Conservation (phyloP, 2,329 filamentous ascomycete species). For the Penicillium sp. region DNA sequence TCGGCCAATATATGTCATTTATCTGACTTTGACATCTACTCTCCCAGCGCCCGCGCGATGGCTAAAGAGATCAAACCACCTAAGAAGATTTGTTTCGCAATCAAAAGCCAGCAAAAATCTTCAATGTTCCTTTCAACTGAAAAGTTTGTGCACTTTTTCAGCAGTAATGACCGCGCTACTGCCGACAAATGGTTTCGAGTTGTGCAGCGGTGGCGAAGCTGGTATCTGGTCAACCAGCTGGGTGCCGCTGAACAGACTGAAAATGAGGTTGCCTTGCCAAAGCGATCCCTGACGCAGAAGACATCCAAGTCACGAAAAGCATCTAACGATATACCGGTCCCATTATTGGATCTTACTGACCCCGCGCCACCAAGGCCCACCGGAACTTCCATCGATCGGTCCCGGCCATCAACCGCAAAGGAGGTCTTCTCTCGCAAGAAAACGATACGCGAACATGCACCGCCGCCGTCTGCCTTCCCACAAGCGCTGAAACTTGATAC, state of each 20-base stretch:
- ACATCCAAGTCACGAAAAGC: slow-evolving; percentile 31
- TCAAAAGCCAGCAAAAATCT: slow-evolving; percentile 91
- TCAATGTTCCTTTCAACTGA: slow-evolving; percentile 79
- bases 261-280: slow-evolving; percentile 20
- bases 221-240: slow-evolving; percentile 80
- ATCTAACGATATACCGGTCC: slow-evolving; percentile 55
- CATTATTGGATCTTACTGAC: slow-evolving; percentile 61
- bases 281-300: slow-evolving; percentile 33
- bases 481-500: slow-evolving; percentile 32
- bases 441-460: slow-evolving; percentile 32
- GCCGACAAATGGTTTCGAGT: slow-evolving; percentile 72
- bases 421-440: slow-evolving; percentile 34
- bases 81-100: slow-evolving; percentile 81
- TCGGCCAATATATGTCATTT: slow-evolving; percentile 76
- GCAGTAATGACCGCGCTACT: slow-evolving; percentile 70
- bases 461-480: slow-evolving; percentile 36
- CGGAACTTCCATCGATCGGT: slow-evolving; percentile 1
- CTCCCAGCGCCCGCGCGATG: slow-evolving; percentile 69
- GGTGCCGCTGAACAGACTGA: slow-evolving; percentile 56
- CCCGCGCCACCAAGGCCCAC: background rate
- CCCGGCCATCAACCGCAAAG: slow-evolving; percentile 21
- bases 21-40: slow-evolving; percentile 91
- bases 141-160: slow-evolving; percentile 92
- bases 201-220: slow-evolving; percentile 84
- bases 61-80: slow-evolving; percentile 77